These are phyloP conservation scores for Phytophthora niederhauseri DNA, from an alignment of 352 stramenopile genomes.

Conservation along the genomic window DNA sequence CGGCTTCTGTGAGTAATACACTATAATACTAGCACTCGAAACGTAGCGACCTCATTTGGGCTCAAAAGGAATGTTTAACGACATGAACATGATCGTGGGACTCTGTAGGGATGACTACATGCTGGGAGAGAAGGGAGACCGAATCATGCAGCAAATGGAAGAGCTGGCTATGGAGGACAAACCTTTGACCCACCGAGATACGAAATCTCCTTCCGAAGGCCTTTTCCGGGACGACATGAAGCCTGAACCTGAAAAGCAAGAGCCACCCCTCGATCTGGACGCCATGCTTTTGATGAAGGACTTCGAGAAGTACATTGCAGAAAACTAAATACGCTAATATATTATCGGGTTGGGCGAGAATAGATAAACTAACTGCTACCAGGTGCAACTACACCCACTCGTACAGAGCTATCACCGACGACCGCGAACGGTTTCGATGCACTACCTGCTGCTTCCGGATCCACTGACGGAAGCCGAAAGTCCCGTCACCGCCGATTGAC, in stretches of 20 bases:
- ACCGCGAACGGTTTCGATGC: constrained; percentile 75
- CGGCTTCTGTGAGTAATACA: constrained; percentile 42
- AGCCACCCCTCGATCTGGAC: constrained; percentile 14
- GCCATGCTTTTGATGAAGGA: constrained; percentile 41
- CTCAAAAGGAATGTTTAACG: too few relatives aligned
- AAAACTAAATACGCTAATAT: constrained; percentile 50
- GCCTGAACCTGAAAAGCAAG: not conserved
- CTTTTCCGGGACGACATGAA: not conserved
- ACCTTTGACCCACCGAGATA: not conserved
- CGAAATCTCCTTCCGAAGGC: not conserved
- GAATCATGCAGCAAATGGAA: constrained; percentile 60
- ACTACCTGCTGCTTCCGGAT: constrained; percentile 87
- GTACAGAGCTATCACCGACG: constrained; percentile 52
- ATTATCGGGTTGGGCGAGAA: constrained; percentile 26
- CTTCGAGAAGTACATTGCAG: constrained; percentile 57
- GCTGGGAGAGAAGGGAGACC: constrained; percentile 47
- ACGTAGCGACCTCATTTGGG: too few relatives aligned
- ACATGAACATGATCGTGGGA: not conserved
- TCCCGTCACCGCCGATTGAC: constrained; percentile 76
- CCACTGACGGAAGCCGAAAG: constrained; percentile 82
- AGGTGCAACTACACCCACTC: constrained; percentile 73
- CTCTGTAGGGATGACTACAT: constrained; percentile 53
- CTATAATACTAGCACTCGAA: not conserved
- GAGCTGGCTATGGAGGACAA: constrained; percentile 29
- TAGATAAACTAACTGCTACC: constrained; percentile 28